These are phyloP conservation scores for Sphaerosporella brunnea DNA, from an alignment of 495 filamentous ascomycete genomes.

Conservation along the genomic window DNA sequence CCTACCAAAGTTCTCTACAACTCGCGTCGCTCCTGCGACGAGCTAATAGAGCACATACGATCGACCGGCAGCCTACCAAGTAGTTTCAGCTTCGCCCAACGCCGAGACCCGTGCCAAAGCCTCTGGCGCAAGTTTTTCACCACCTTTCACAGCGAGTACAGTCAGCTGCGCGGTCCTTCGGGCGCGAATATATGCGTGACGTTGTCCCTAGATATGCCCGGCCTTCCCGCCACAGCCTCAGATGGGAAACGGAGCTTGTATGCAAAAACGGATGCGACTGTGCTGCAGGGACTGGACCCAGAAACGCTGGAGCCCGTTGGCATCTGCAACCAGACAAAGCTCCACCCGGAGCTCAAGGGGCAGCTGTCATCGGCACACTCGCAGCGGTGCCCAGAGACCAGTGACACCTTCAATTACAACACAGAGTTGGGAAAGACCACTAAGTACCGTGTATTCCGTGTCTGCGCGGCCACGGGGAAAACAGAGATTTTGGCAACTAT, in stretches of 20 bases:
- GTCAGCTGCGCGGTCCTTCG: not conserved
- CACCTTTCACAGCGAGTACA: slow-evolving; percentile 27
- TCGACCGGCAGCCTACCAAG: slow-evolving; percentile 32
- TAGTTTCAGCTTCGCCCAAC: slow-evolving; percentile 42
- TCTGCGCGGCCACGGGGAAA: slow-evolving; percentile 40
- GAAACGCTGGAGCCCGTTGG: slow-evolving; percentile 53
- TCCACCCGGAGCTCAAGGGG: slow-evolving; percentile 52
- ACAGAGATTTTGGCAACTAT: slow-evolving; percentile 57
- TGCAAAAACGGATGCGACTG: slow-evolving; percentile 41
- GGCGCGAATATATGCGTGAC: slow-evolving; percentile 42
- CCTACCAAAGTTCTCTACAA: slow-evolving; percentile 45
- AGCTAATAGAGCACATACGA: slow-evolving; percentile 36
- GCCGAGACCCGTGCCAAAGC: slow-evolving; percentile 47
- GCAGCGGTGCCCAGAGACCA: slow-evolving; percentile 49
- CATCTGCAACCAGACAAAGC: slow-evolving; percentile 34
- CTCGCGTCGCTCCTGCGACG: slow-evolving; percentile 46
- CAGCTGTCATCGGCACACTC: slow-evolving; percentile 48
- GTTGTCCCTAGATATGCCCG: slow-evolving; percentile 41
- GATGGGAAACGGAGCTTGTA: slow-evolving; percentile 33
- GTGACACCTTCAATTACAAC: slow-evolving; percentile 67
- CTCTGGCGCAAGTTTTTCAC: slow-evolving; percentile 50
- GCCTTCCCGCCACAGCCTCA: slow-evolving; percentile 25
- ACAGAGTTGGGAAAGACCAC: slow-evolving; percentile 32
- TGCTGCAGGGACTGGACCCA: slow-evolving; percentile 44
- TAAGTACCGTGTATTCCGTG: slow-evolving; percentile 49